Conservation (phyloP, 768 basidiomycete genomes). For the Hortiboletus campestris region DNA sequence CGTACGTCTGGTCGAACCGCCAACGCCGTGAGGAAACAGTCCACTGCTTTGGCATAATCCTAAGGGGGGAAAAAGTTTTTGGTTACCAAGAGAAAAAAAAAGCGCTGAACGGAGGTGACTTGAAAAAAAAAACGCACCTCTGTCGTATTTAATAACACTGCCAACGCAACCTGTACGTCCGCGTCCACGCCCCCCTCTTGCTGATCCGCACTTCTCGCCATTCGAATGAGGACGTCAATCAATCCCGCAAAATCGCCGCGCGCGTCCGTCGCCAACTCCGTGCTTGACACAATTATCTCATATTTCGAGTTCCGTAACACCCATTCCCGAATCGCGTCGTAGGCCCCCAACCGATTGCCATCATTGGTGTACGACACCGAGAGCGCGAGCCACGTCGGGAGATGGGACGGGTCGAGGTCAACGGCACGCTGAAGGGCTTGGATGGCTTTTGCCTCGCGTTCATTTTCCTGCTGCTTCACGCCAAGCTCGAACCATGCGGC, state of each 20-base stretch:
- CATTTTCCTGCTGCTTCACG: constrained; percentile 97
- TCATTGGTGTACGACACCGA: constrained; percentile 93
- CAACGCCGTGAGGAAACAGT: constrained; percentile 90
- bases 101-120: background rate
- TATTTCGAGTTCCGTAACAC: constrained; percentile 58
- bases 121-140: constrained; percentile 52
- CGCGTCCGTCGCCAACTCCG: constrained; percentile 28
- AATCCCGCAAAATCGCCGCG: constrained; percentile 45
- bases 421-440: constrained; percentile 79
- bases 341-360: constrained; percentile 67
- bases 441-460: constrained; percentile 88
- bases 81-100: background rate
- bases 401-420: constrained; percentile 72
- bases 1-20: constrained; percentile 82
- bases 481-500: constrained; percentile 89
- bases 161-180: constrained; percentile 93
- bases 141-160: constrained; percentile 87
- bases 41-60: constrained; percentile 90
- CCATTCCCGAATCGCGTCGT: constrained; percentile 85
- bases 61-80: constrained; percentile 25
- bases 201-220: constrained; percentile 58
- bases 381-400: constrained; percentile 86
- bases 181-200: constrained; percentile 70
- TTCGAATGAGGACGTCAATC: constrained; percentile 74
- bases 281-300: constrained; percentile 41